A percentile compares a stretch with the other conserved stretches of the same genome.
phyloP scores from a whole-genome alignment of 108 stramenopile genomes.

The Skeletonema grethae region DNA sequence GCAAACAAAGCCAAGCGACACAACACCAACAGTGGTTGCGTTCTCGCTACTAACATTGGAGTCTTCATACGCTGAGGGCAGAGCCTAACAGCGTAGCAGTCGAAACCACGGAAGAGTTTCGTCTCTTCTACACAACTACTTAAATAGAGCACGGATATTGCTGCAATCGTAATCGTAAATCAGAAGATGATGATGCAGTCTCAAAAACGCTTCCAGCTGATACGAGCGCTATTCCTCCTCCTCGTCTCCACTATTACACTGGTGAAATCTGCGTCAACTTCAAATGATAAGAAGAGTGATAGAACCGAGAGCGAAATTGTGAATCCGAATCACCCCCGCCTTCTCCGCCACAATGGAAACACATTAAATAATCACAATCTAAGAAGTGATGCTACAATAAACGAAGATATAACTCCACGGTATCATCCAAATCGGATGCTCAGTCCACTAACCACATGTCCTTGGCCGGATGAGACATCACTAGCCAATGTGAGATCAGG shows the following conservation, averaged over 20 bases:
- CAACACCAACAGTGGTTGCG: no score
- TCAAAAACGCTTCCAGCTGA: not conserved
- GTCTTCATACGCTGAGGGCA: no score
- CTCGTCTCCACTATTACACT: not conserved
- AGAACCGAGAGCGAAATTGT: not conserved
- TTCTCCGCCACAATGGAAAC: not conserved
- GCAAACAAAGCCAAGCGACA: no score
- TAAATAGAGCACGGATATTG: no score
- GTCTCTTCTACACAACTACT: no score
- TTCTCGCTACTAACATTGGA: no score
- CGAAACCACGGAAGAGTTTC: no score
- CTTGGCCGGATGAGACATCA: not conserved
- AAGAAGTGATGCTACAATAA: not conserved
- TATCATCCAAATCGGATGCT: not conserved
- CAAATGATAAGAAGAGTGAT: not conserved
- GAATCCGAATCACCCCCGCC: no score
- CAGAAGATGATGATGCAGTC: not conserved
- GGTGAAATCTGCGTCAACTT: not conserved
- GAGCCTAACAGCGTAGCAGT: no score
- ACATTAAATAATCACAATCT: not conserved
- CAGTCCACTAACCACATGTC: not conserved
- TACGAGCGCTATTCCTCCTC: not conserved
- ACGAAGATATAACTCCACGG: not conserved
- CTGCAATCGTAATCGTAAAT: no score
- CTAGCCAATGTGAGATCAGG: not conserved